Evolutionary conservation across 2,329 filamentous ascomycete species (phyloP), one percentile per base, ranked within the genome.

Genomic region (Colletotrichum caudatum): DNA sequence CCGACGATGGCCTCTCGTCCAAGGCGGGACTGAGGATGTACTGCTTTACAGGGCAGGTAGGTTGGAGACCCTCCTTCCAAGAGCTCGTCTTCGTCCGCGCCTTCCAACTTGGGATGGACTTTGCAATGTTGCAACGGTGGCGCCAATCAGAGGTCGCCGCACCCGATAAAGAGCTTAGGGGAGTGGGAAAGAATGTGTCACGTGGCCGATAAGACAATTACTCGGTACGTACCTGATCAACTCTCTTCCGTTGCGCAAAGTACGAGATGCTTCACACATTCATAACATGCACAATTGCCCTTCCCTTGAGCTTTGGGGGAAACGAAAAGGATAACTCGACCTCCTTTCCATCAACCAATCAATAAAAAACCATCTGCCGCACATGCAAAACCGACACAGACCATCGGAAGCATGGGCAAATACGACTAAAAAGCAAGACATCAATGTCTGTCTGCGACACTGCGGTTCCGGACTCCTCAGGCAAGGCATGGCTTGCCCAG

Each of bases 321-420:
- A 29, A 4, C 3, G 5, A 58, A 41, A 53, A 53, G 50, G 53
- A 54, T 44, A 41, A 37, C 48, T 37, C 29, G 16, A 26, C 33
- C 26, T 53, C 37, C 33, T 44, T 51, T 48, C 51, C 65, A 54
- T 60, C 54, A 60, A 23, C 59, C 46, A 71, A 71, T 71, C 23
- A 48, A 71, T 20, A 23, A 11, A 54, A 69, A 71, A 71, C 69
- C 53, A 48, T 60, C 53, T 71, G 69, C 44, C 68, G 69, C 69
- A 69, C 65, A 71, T 69, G 65, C 69, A 56, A 71, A 44, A 69
- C 69, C 50, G 29, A 64, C 69, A 71, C 69, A 64, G 69, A 71
- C 69, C 69, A 64, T 9, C 44, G 2, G 26, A 35, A 57, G 65
- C 69, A 35, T 62, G 35, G 35, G 29, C 64, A 26, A 60, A 41